A percentile compares a stretch with the other conserved stretches of the same genome.
These are phyloP conservation scores for Pichia ethanolica DNA, from an alignment of 805 yeast genomes.

Conservation along the genomic window DNA sequence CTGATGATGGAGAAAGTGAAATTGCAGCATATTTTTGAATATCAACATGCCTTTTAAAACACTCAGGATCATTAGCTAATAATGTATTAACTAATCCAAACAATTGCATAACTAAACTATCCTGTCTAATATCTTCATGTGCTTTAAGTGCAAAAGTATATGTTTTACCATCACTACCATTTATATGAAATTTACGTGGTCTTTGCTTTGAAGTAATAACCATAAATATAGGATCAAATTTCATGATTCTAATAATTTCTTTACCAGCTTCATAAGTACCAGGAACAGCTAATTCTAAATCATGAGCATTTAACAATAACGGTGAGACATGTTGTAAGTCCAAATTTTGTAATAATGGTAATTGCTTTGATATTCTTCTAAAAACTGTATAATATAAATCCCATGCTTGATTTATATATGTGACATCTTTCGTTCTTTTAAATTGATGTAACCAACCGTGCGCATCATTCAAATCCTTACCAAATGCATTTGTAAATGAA, in stretches of 20 bases:
- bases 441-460: slow-evolving; percentile 87
- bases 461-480: slow-evolving; percentile 87
- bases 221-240: slow-evolving; percentile 74
- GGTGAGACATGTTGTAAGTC: slow-evolving; percentile 95
- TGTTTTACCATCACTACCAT: slow-evolving; percentile 88
- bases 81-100: slow-evolving; percentile 93
- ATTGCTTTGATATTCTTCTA: slow-evolving; percentile 80
- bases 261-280: slow-evolving; percentile 88
- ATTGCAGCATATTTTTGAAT: slow-evolving; percentile 90
- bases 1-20: slow-evolving; percentile 96
- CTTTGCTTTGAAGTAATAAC: slow-evolving; percentile 94
- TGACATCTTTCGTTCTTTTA: slow-evolving; percentile 75
- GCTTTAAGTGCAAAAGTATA: slow-evolving; percentile 83
- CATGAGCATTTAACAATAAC: slow-evolving; percentile 64
- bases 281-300: slow-evolving; percentile 84
- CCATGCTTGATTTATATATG: slow-evolving; percentile 95
- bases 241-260: slow-evolving; percentile 61
- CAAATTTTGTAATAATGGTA: slow-evolving; percentile 77
- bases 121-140: slow-evolving; percentile 97
- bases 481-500: slow-evolving; percentile 88
- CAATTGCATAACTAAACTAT: slow-evolving; percentile 93
- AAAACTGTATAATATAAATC: slow-evolving; percentile 91
- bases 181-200: slow-evolving; percentile 74
- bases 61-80: slow-evolving; percentile 83
- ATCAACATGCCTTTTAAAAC: slow-evolving; percentile 91